Evolutionary conservation across 1,284 basidiomycete species (phyloP), one percentile per base, ranked within the genome.

Genomic region (Sphaerobolus stellatus): DNA sequence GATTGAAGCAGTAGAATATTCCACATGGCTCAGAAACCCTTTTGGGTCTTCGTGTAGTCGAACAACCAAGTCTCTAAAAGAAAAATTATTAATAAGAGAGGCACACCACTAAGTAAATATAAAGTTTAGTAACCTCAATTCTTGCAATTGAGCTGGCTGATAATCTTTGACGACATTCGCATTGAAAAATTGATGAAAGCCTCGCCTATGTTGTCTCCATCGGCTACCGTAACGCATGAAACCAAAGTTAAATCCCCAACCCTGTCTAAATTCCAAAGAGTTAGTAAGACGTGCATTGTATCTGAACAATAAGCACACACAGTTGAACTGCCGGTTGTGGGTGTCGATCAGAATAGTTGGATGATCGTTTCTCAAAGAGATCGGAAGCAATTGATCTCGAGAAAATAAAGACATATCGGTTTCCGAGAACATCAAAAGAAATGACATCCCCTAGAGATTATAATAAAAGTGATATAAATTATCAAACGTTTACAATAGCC

Each of bases 221-320:
- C 41, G 18, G 28, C 13, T 27, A 43, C 41, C 41, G 18, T 43
- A 43, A 11, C 9, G 41, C 4, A 43, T 14, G 18, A 43, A 18
- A 3, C 3, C 41, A 6, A 43, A 24, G 28, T 43, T 43, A 75
- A 75, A 80, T 56, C 75, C 69, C 71, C 75, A 79, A 7, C 79
- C 76, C 61, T 79, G 76, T 36, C 78, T 80, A 49, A 0, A 41
- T 8, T 20, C 9, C 25, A 18, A 20, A 20, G 40, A 7, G 6
- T 43, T 8, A 43, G 25, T 43, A 24, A 43, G n/a, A 24, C 18
- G 25, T 18, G 7, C n/a, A 18, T 8, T 7, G 11, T 28, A 13
- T 9, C 41, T 2, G 29, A 14, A 8, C 29, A 16, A 34, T 14
- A 24, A n/a, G n/a, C 16, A 53, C 51, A 6, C 16, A 43, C 41